Evolutionary conservation across 2,329 filamentous ascomycete genomes (phyloP), one percentile per base, ranked within the genome.

Genomic region (Sclerotinia trifoliorum): DNA sequence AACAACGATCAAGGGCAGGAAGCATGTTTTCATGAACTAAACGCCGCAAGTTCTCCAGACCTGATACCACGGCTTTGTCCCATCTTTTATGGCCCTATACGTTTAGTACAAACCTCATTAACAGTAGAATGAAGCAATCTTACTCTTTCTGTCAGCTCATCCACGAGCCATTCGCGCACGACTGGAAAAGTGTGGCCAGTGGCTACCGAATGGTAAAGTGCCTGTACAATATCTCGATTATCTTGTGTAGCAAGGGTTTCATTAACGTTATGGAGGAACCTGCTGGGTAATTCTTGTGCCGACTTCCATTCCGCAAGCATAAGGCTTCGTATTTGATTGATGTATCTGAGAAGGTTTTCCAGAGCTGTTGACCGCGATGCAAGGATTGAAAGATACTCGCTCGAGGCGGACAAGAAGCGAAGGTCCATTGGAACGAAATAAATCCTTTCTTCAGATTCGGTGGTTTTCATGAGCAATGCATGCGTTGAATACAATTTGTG

Each of bases 11-110:
- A 2, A 98, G 82, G 0, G 92, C 93, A 0, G 95, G 95, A 2
- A 98, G 83, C 64, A 97, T 88, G 77, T 96, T 94, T 76, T 97
- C 90, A 75, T 97, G 94, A 0, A 93, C 83, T 17, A 98, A 83
- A 65, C 87, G 86, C 62, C 93, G 87, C 13, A 98, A 84, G 66
- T 88, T 90, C 69, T 92, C 88, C 26, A 97, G 89, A 0, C 93
- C 92, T 5, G 88, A 87, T 1, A 86, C 84, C 2, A 96, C 90
- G 7, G 91, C 90, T 75, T 94, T 96, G 71, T 98, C 94, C 95
- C 95, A 99, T 61, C 95, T 85, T 79, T 97, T 97, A 74, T 96
- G 92, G 0, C 93, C 93, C 90, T 95, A 24, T 1, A 26, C 42
- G 68, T 72, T 75, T 60, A 74, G 68, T 42, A 39, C 67, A 61